Base-by-base conservation (phyloP, 1,284 basidiomycete species). In the Ceratobasidium sp. region DNA sequence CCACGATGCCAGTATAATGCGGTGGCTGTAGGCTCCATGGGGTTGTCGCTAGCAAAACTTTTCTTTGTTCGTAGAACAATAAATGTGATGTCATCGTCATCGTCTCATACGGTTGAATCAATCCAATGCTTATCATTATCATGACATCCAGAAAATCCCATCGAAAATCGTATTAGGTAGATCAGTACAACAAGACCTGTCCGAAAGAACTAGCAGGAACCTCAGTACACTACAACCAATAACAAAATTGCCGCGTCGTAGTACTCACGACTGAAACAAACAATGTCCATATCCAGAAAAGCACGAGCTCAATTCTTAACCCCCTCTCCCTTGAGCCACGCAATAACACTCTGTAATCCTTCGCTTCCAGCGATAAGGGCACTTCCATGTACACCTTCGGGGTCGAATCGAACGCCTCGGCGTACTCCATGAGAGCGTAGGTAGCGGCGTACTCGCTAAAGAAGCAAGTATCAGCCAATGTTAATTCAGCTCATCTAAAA, bases 351-450 rank as follows among this genome's bases (percentile, higher is more conserved):
- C 26, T 84, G 80, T 77, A 91, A 85, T 13, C 87, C 85, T 66
- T 82, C 80, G 11, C 88, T 84, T 49, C 86, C 86, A 47, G 82
- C 82, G 30, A 88, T 80, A 23, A 95, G 84, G 11, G 92, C 89
- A 77, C 91, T 86, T 0, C 93, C 93, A 79, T 95, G 93, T 1
- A 84, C 84, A 5, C 87, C 92, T 9, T 87, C 78, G 1, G 89
- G 85, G 78, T 94, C 88, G 78, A 88, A 91, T 81, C 86, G 88
- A 5, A 95, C 81, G 16, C 91, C 89, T 78, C 89, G 85, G 47
- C 84, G 84, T 30, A 94, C 84, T 4, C 94, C 93, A 79, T 95
- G 92, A 70, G 88, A 89, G 35, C 85, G 85, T 13, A 95, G 85
- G 79, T 95, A 95, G 57, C 84, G 84, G 75, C 87, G 87, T 26